A percentile compares a stretch with the other conserved stretches of the same genome.
These are phyloP conservation scores for Truncatella angustata DNA, from an alignment of 2,329 filamentous ascomycete species.

Conservation along the genomic window DNA sequence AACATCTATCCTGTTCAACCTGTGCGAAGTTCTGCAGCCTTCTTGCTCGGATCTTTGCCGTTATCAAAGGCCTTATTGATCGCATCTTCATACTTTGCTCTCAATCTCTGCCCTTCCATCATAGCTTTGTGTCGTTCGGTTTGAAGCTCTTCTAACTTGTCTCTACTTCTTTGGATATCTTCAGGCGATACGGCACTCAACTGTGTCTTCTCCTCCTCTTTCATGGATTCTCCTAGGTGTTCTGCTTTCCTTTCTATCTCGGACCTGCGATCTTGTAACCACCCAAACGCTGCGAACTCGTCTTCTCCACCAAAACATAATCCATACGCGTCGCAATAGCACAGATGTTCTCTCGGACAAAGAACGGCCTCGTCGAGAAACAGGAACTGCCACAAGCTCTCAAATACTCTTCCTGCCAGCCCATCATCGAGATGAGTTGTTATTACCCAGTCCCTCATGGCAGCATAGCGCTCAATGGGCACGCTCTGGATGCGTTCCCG, in stretches of 20 bases:
- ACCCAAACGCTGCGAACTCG: neutral
- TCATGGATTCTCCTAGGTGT: neutral
- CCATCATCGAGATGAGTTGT: neutral
- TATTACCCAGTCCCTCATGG: neutral
- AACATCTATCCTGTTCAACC: neutral
- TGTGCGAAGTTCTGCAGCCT: neutral
- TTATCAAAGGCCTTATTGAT: neutral
- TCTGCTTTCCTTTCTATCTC: neutral
- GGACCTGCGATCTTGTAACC: neutral
- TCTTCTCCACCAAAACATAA: neutral
- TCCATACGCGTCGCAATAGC: slow-evolving; percentile 4
- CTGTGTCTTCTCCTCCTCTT: neutral
- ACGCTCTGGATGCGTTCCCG: neutral
- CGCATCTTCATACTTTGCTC: neutral
- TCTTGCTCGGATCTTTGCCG: neutral
- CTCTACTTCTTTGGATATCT: neutral
- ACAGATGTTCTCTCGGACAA: slow-evolving; percentile 1
- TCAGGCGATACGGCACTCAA: no score
- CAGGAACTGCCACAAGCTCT: slow-evolving; percentile 5
- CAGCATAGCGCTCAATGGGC: neutral
- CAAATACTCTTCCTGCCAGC: neutral
- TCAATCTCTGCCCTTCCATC: neutral
- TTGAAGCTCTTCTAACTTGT: no score
- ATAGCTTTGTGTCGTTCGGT: no score
- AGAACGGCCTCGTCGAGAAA: slow-evolving; percentile 1